phyloP scores from a whole-genome alignment of 1,139 yeast species.

The Eremothecium coryli region DNA sequence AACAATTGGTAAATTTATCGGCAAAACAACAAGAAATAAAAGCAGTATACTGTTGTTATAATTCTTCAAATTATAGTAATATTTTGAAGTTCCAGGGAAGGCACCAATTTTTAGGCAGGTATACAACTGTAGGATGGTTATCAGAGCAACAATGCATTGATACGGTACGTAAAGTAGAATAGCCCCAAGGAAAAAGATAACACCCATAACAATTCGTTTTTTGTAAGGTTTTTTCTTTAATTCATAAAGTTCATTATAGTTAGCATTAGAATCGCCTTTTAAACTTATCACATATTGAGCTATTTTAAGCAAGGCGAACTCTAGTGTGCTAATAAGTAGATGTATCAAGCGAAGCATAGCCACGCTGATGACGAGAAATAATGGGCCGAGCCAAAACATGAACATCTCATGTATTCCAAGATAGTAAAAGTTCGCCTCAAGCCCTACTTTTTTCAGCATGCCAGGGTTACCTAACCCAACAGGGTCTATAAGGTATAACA shows the following conservation, averaged over 20 bases:
- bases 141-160: constrained; percentile 61
- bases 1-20: constrained; percentile 59
- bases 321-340: neutral
- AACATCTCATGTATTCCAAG: constrained; percentile 57
- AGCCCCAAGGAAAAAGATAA: constrained; percentile 31
- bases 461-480: constrained; percentile 37
- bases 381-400: constrained; percentile 50
- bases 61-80: constrained; percentile 32
- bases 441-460: constrained; percentile 17
- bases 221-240: too few species aligned
- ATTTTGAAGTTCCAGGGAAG: constrained; percentile 6
- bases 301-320: neutral
- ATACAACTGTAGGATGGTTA: constrained; percentile 44
- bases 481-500: constrained; percentile 46
- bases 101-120: constrained; percentile 34
- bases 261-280: too few species aligned
- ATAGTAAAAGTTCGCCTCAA: constrained; percentile 40
- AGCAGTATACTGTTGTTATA: constrained; percentile 48
- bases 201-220: too few species aligned
- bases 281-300: too few species aligned
- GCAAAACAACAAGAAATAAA: constrained; percentile 58
- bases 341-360: constrained; percentile 32
- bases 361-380: constrained; percentile 46
- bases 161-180: constrained; percentile 65
- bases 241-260: too few species aligned